A percentile compares a stretch with the other conserved stretches of the same genome.
phyloP scores from a whole-genome alignment of 495 filamentous ascomycete species.

The Copromyces sp. region DNA sequence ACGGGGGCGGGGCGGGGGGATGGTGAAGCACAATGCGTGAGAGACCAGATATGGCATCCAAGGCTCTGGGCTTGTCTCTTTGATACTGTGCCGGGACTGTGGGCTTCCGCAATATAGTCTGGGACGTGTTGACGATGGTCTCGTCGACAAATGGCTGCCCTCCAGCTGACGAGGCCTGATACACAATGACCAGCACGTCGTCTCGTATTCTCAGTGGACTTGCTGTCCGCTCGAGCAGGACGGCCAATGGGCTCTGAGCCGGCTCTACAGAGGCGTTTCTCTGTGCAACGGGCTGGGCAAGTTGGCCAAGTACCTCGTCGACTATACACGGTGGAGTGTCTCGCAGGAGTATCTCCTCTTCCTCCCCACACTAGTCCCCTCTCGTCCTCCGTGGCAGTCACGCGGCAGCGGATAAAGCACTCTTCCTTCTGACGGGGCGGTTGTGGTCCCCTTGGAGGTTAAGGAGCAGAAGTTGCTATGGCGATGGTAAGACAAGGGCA shows the following conservation, averaged over 20 bases:
- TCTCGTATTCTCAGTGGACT: constrained; percentile 24
- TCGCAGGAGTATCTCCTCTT: constrained; percentile 16
- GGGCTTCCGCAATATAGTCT: constrained; percentile 21
- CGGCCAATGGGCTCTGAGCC: constrained; percentile 36
- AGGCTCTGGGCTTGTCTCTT: neutral
- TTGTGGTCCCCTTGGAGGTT: neutral
- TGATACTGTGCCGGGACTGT: constrained; percentile 10
- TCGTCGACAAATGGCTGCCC: constrained; percentile 4
- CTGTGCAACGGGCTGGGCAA: constrained; percentile 33
- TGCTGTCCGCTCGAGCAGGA: constrained; percentile 8
- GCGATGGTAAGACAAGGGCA: constrained; percentile 21
- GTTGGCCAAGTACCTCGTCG: constrained; percentile 18
- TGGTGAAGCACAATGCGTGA: constrained; percentile 2
- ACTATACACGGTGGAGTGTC: constrained; percentile 24
- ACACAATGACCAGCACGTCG: constrained; percentile 22
- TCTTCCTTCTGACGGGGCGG: constrained; percentile 4
- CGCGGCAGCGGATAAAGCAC: constrained; percentile 39
- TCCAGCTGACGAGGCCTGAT: constrained; percentile 25
- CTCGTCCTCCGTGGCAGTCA: constrained; percentile 18
- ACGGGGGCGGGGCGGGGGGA: constrained; percentile 5
- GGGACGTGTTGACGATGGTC: constrained; percentile 15
- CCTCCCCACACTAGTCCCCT: neutral
- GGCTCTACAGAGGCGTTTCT: constrained; percentile 30
- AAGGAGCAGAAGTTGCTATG: neutral
- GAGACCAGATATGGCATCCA: constrained; percentile 15